Evolutionary conservation across 768 basidiomycete genomes (phyloP), one percentile per base, ranked within the genome.

Genomic region (Suillus variegatus): DNA sequence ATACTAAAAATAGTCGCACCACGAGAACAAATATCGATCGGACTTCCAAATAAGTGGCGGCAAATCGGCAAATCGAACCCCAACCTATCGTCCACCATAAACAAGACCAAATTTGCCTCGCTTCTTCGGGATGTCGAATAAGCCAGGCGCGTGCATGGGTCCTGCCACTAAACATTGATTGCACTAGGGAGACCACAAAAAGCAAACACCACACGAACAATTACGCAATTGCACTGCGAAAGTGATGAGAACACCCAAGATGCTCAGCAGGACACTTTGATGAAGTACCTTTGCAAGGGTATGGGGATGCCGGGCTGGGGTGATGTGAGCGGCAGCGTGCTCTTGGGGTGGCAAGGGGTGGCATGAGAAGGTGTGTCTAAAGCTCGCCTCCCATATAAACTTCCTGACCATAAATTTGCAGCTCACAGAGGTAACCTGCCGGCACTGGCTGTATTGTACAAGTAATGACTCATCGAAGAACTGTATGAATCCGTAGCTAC

Each of bases 281-380:
- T 97, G 97, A 97, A 96, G 75, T 99, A 97, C 74, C 81, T 99
- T 18, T 99, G 97, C 86, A 99, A 99, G 80, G 96, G 94, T 18
- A 98, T 97, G 96, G 86, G 82, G 20, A 77, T 84, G 71, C 81
- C 83, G 3, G 88, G 82, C 18, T 82, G 85, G 75, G 83, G 86
- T 38, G 88, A 89, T 67, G 81, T 88, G 64, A 86, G 82, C 69
- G 87, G 88, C 52, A 88, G 86, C 67, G 87, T 90, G 44, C 77
- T 91, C 44, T 77, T 76, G 14, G 92, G 89, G 16, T 98, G 97
- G 97, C 97, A 99, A 77, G 14, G 92, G 89, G 16, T 98, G 97
- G 97, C 97, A 99, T 74, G 95, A 97, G 77, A 97, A 97, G 91
- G 95, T 95, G 58, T 35, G 84, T 74, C 47, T 56, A 58, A 10